phyloP scores from a whole-genome alignment of 176 grass and related monocot genomes.

The Areca catechu region DNA sequence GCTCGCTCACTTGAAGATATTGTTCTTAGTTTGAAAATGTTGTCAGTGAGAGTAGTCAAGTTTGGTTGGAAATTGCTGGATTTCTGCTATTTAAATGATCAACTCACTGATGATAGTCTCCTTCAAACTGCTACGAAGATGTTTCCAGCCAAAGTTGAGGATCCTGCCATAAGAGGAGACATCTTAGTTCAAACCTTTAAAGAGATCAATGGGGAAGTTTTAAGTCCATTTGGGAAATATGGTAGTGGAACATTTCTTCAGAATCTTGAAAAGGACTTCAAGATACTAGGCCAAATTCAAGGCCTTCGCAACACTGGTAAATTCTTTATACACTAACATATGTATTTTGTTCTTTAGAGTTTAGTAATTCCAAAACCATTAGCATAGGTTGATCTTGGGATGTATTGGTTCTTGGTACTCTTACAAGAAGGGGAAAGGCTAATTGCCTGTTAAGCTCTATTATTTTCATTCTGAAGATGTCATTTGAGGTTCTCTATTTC shows the following conservation, averaged over 20 bases:
- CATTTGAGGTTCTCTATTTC: too few relatives aligned
- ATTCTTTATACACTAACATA: background rate
- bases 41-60: slow-evolving; percentile 65
- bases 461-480: too few relatives aligned
- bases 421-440: too few relatives aligned
- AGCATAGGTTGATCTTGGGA: too few relatives aligned
- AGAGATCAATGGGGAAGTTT: slow-evolving; percentile 61
- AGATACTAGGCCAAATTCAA: slow-evolving; percentile 51
- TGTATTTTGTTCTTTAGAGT: too few relatives aligned
- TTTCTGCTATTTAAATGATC: slow-evolving; percentile 77
- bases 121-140: slow-evolving; percentile 48
- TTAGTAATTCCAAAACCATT: background rate
- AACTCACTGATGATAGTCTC: slow-evolving; percentile 36
- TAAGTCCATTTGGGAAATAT: slow-evolving; percentile 49
- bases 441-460: too few relatives aligned
- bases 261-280: slow-evolving; percentile 66
- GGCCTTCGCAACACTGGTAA: slow-evolving; percentile 62
- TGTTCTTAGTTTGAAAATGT: slow-evolving; percentile 65
- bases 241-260: slow-evolving; percentile 56
- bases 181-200: slow-evolving; percentile 85
- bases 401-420: too few relatives aligned
- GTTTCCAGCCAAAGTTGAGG: slow-evolving; percentile 86
- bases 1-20: slow-evolving; percentile 31
- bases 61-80: slow-evolving; percentile 89
- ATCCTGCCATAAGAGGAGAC: slow-evolving; percentile 81